These are phyloP conservation scores for Eimeria sp. DNA, from an alignment of 169 alveolate species.

Conservation along the genomic window DNA sequence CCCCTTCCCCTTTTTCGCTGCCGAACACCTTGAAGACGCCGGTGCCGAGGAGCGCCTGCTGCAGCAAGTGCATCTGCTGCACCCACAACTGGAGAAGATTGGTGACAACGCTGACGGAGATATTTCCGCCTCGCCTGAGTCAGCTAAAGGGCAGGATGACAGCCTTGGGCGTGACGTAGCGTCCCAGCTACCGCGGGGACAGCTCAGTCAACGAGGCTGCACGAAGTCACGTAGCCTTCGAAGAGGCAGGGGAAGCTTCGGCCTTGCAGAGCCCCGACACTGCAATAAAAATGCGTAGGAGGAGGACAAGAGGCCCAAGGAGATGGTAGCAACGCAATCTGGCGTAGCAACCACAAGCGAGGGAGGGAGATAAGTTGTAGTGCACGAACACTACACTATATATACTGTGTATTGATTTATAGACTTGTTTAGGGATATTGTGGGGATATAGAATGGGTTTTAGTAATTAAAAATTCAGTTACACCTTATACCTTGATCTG, in stretches of 20 bases:
- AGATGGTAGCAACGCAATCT: too few relatives aligned
- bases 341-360: too few relatives aligned
- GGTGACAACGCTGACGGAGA: not conserved
- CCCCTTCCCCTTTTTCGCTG: not conserved
- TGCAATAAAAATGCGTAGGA: not conserved
- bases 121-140: not conserved
- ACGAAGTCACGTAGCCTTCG: conserved; percentile 54
- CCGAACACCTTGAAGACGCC: conserved; percentile 46
- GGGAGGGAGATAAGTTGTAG: too few relatives aligned
- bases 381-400: too few relatives aligned
- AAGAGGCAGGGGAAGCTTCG: conserved; percentile 3
- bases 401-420: too few relatives aligned
- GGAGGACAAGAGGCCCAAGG: too few relatives aligned
- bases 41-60: conserved; percentile 72
- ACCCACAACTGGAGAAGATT: not conserved
- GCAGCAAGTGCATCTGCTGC: conserved; percentile 72
- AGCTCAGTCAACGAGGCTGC: conserved; percentile 30
- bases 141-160: conserved; percentile 2
- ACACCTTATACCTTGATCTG: too few relatives aligned
- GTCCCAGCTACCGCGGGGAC: conserved; percentile 33
- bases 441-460: too few relatives aligned
- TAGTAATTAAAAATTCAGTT: too few relatives aligned
- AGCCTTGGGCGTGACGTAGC: not conserved
- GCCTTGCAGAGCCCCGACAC: not conserved
- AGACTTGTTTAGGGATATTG: too few relatives aligned